Percentiles rank a stretch among this genome's conserved stretches.
These are phyloP conservation scores for Beauveria rudraprayagi DNA, from an alignment of 2,329 filamentous ascomycete species.

Conservation along the genomic window DNA sequence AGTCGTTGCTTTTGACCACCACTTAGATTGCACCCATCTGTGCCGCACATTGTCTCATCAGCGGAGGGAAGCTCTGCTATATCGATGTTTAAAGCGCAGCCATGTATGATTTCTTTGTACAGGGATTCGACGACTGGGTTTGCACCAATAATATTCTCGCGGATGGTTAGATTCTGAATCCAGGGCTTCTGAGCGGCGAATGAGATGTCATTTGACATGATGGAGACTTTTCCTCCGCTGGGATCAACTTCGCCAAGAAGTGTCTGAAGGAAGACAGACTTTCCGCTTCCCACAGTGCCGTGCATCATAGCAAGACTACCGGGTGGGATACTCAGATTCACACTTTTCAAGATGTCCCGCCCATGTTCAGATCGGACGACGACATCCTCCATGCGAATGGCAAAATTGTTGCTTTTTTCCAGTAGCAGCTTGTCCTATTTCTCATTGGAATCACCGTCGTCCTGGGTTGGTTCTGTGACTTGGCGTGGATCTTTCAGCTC, in stretches of 20 bases:
- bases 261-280: not conserved
- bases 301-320: not conserved
- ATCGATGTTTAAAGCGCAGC: not conserved
- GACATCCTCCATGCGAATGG: not conserved
- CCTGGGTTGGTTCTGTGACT: not conserved
- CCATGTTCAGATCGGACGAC: not conserved
- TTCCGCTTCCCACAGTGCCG: not conserved
- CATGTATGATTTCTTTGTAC: not conserved
- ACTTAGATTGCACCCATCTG: conserved; percentile 22
- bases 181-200: not conserved
- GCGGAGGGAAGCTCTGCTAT: not conserved
- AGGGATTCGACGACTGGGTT: not conserved
- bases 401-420: not conserved
- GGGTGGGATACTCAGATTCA: not conserved
- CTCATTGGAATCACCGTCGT: not conserved
- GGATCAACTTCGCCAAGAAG: not conserved
- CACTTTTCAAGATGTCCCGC: not conserved
- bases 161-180: not conserved
- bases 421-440: not conserved
- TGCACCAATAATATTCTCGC: not conserved
- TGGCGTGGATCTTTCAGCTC: not conserved
- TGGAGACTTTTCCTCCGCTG: not conserved
- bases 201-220: not conserved
- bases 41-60: not conserved
- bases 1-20: conserved; percentile 36